Percentiles rank a stretch among this genome's conserved stretches.
Evolutionary conservation across 331 rosid species (phyloP).

Genomic region (Pyracantha coccinea): DNA sequence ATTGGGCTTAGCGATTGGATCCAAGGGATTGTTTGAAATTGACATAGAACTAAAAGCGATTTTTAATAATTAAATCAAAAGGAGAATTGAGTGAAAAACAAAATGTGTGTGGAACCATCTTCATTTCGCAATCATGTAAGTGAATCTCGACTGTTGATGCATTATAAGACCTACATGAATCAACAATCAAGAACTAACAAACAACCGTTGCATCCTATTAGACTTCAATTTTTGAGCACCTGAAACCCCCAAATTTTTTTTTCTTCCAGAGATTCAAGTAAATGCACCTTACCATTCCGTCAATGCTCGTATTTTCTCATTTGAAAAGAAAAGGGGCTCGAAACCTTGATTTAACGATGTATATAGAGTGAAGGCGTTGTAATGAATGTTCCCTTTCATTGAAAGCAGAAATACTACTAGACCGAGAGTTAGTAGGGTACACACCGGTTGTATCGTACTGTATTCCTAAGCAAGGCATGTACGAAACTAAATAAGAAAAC

Average conservation of each 20-base stretch:
- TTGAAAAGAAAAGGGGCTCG: not conserved
- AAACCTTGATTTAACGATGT: not conserved
- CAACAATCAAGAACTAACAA: too few species aligned
- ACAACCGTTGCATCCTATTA: accelerated
- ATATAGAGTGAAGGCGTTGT: not conserved
- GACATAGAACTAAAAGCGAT: not conserved
- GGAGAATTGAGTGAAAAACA: too few species aligned
- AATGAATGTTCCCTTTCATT: too few species aligned
- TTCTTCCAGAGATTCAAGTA: not conserved
- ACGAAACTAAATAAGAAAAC: not conserved
- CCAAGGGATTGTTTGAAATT: not conserved
- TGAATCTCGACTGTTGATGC: not conserved
- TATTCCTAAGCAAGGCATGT: too few species aligned
- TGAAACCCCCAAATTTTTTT: not conserved
- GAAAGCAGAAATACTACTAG: not conserved
- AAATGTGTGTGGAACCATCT: not conserved
- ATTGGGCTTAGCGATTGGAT: not conserved
- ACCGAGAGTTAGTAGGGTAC: too few species aligned
- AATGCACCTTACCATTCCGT: not conserved
- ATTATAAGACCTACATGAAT: not conserved
- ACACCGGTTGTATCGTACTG: not conserved
- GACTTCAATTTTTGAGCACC: not conserved
- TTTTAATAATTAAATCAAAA: too few species aligned
- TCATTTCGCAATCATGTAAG: not conserved
- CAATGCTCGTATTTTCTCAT: not conserved